Evolutionary conservation across 2,329 filamentous ascomycete species (phyloP).

Genomic region (Albifimbria verrucaria): DNA sequence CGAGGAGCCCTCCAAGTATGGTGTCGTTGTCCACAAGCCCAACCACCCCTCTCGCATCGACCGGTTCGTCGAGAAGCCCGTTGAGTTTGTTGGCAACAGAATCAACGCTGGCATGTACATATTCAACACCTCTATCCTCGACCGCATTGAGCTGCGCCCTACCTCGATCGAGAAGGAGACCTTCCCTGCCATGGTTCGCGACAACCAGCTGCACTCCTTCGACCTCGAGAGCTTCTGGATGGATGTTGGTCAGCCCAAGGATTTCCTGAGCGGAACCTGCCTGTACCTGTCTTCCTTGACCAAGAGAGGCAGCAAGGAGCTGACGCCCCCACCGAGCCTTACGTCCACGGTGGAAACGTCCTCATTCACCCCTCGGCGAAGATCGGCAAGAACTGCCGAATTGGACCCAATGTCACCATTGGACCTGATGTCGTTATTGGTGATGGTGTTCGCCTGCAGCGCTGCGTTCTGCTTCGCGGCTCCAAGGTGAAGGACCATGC

Average conservation of each 20-base stretch:
- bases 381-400: conserved; percentile 98
- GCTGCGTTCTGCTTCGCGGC: conserved; percentile 83
- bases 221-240: conserved; percentile 99
- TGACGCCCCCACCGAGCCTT: conserved; percentile 73
- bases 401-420: conserved; percentile 95
- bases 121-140: conserved; percentile 85
- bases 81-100: conserved; percentile 97
- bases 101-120: conserved; percentile 99
- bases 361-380: conserved; percentile 91
- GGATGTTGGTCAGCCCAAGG: conserved; percentile 98
- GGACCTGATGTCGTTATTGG: conserved; percentile 89
- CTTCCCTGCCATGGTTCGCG: conserved; percentile 88
- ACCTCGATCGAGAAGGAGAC: conserved; percentile 99
- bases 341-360: conserved; percentile 90
- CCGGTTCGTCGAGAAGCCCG: conserved; percentile 98
- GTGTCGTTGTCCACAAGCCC: conserved; percentile 96
- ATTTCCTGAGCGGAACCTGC: conserved; percentile 94
- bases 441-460: conserved; percentile 89
- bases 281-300: conserved; percentile 90
- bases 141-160: conserved; percentile 90
- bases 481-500: conserved; percentile 98
- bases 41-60: conserved; percentile 89
- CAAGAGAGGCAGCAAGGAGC: conserved; percentile 84
- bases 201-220: conserved; percentile 90
- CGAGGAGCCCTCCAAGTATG: conserved; percentile 97